phyloP scores from a whole-genome alignment of 192 early-diverging fungal genomes.

The Spizellomyces sp. region DNA sequence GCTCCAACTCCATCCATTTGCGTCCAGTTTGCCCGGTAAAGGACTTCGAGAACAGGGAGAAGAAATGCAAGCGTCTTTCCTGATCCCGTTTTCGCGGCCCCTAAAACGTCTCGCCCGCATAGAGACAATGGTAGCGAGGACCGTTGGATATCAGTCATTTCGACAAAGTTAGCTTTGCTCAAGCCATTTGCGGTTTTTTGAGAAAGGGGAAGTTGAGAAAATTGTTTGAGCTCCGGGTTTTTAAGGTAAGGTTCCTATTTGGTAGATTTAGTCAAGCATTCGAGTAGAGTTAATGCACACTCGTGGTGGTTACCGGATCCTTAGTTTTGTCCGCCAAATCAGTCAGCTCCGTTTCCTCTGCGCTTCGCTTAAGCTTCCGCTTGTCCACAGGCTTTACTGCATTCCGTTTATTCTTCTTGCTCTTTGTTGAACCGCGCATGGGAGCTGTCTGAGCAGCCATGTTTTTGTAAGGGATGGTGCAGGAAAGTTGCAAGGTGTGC shows the following conservation, averaged over 20 bases:
- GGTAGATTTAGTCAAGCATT: neutral
- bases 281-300: neutral
- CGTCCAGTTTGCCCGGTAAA: constrained; percentile 86
- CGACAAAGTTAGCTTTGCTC: constrained; percentile 77
- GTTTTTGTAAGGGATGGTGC: neutral
- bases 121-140: constrained; percentile 73
- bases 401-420: constrained; percentile 10
- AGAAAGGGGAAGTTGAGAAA: constrained; percentile 34
- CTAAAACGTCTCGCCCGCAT: constrained; percentile 82
- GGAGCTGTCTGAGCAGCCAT: neutral
- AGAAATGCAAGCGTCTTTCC: constrained; percentile 92
- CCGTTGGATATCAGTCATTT: constrained; percentile 93
- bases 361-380: constrained; percentile 46
- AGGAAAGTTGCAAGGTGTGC: too few relatives aligned
- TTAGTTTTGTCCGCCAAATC: constrained; percentile 48
- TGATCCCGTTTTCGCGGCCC: constrained; percentile 95
- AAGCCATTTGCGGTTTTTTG: constrained; percentile 65
- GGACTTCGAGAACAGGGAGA: constrained; percentile 86
- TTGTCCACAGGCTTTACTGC: constrained; percentile 22
- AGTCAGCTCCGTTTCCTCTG: constrained; percentile 52
- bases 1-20: constrained; percentile 59
- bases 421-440: constrained; percentile 1
- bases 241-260: constrained; percentile 10
- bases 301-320: constrained; percentile 37
- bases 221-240: constrained; percentile 24